Base-by-base conservation (phyloP, 2,329 filamentous ascomycete species). In the Aureobasidium zeae region DNA sequence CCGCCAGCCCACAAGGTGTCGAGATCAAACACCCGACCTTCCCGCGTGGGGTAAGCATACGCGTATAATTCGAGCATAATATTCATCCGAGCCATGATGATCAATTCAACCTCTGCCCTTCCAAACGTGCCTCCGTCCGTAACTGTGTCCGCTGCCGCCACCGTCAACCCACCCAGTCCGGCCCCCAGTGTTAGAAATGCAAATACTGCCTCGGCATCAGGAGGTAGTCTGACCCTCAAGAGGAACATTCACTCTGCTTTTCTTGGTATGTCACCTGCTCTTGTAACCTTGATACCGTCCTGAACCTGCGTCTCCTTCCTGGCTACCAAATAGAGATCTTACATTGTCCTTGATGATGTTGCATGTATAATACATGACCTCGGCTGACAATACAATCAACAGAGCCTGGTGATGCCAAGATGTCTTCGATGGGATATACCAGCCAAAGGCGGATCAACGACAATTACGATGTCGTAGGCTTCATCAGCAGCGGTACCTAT, bases 401-500 rank as follows among this genome's bases (percentile, higher is more conserved):
- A 48, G 41, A 45, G 32, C 33, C 39, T 6, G 36, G 31, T 26
- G 38, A 50, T 20, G 22, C 39, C 13, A 50, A 33, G 24, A 50
- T 44, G 43, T 32, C 29, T 16, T 42, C 36, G 3, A 44, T 46
- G 11, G 46, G 58, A 15, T 80, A 80, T 55, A 71, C 70, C 37
- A 76, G 69, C 60, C 94, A 94, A 64, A 84, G 91, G 51, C 81
- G 86, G 50, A 86, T 96, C 46, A 82, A 83, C 48, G 89, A 96
- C 64, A 83, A 84, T 53, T 98, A 96, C 67, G 87, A 91, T 55
- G 91, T 98, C 55, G 82, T 98, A 45, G 91, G 91, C 31, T 98
- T 98, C 71, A 98, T 98, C 56, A 94, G 86, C 60, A 94, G 86
- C 54, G 91, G 91, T 34, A 98, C 91, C 12, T 98, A 98, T 75